A percentile compares a stretch with the other conserved stretches of the same genome.
phyloP scores from a whole-genome alignment of 768 basidiomycete species.

The Dentipellis fragilis region DNA sequence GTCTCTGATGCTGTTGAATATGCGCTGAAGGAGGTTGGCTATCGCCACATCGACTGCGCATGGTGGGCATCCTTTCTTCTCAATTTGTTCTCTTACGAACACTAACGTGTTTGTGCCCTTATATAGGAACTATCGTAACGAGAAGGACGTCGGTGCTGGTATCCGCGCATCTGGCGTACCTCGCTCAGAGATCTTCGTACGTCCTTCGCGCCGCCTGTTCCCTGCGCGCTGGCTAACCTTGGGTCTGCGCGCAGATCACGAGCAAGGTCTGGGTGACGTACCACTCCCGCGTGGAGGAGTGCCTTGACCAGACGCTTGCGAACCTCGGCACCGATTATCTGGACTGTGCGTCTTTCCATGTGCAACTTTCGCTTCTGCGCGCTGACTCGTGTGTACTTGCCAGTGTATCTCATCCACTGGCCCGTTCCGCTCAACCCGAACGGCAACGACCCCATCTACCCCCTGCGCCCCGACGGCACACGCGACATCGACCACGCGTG shows the following conservation, averaged over 20 bases:
- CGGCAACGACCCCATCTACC: constrained; percentile 53
- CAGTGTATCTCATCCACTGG: constrained; percentile 70
- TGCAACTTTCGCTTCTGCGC: neutral
- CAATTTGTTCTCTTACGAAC: too few species aligned
- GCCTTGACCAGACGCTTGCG: constrained; percentile 64
- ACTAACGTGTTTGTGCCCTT: neutral
- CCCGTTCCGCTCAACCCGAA: constrained; percentile 66
- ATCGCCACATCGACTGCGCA: constrained; percentile 71
- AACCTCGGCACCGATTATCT: constrained; percentile 81
- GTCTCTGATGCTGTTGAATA: constrained; percentile 61
- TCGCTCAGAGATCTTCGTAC: constrained; percentile 60
- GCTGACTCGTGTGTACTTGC: neutral
- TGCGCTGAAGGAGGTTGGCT: constrained; percentile 66
- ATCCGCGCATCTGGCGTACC: constrained; percentile 69
- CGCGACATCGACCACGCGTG: constrained; percentile 62
- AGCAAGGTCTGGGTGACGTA: constrained; percentile 64
- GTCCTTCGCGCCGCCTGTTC: neutral
- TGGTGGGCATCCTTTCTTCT: constrained; percentile 19
- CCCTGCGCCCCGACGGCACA: constrained; percentile 48
- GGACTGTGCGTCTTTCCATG: constrained; percentile 42
- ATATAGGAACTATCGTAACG: constrained; percentile 68
- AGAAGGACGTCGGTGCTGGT: constrained; percentile 76
- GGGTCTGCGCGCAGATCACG: constrained; percentile 38
- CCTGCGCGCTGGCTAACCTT: neutral
- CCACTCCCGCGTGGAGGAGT: constrained; percentile 63